Evolutionary conservation across 2,329 filamentous ascomycete genomes (phyloP).

Genomic region (Lithohypha guttulata): DNA sequence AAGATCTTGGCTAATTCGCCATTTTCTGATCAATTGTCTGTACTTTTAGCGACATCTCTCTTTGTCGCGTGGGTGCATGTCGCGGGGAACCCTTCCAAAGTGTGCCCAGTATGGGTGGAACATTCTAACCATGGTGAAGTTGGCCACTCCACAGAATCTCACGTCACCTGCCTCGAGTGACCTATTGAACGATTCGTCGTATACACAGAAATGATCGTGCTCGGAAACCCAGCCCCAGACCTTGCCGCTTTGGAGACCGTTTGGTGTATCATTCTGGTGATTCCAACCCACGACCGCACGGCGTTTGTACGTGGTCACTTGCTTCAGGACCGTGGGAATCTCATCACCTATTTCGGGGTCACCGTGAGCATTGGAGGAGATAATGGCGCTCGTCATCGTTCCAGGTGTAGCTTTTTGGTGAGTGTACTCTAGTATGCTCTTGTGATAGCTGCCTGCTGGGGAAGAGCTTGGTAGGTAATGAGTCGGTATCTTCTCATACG

Average conservation of each 20-base stretch:
- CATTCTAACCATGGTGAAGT: conserved; percentile 9
- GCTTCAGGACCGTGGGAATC: background rate
- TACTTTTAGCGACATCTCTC: background rate
- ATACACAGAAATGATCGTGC: background rate
- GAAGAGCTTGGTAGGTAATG: no score
- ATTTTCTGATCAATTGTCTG: background rate
- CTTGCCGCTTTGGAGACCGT: background rate
- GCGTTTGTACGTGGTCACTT: background rate
- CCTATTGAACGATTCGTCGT: conserved; percentile 5
- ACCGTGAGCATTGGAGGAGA: background rate
- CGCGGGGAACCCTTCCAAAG: background rate
- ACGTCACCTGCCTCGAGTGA: background rate
- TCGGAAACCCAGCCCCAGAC: conserved; percentile 5
- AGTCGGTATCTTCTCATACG: no score
- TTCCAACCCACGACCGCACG: conserved; percentile 5
- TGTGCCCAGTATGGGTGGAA: conserved; percentile 6
- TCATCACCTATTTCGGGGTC: conserved; percentile 3
- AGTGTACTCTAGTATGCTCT: no score
- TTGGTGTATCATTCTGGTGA: conserved; percentile 1
- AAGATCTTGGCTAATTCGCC: background rate
- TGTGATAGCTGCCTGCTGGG: no score
- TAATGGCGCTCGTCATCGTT: no score
- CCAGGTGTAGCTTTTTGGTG: no score
- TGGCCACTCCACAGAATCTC: conserved; percentile 6
- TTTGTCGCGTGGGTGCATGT: conserved; percentile 3